These are phyloP conservation scores for Coelastrella sp. DNA, from an alignment of 139 green algal species.

Conservation along the genomic window DNA sequence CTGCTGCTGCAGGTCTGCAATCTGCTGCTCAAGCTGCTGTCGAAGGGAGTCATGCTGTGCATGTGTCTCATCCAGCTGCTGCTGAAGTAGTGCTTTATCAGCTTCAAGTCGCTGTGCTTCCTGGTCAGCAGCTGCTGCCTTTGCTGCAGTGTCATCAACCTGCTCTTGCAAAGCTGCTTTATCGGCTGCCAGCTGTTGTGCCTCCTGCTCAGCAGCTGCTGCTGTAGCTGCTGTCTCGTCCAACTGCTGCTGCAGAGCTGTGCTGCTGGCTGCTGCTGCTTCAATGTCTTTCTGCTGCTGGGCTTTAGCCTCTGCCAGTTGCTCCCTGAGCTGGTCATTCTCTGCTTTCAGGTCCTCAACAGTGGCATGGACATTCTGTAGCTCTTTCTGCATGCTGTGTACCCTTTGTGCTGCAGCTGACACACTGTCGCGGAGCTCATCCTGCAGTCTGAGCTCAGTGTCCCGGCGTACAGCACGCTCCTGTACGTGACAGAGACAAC, in stretches of 20 bases:
- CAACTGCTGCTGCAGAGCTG: conserved; percentile 17
- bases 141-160: not conserved
- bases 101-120: too few species aligned
- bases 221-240: not conserved
- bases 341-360: conserved; percentile 23
- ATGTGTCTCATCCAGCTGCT: not conserved
- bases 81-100: not conserved
- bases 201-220: not conserved
- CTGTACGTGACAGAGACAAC: too few species aligned
- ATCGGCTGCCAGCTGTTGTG: not conserved
- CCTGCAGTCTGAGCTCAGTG: conserved; percentile 37
- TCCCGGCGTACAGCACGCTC: not conserved
- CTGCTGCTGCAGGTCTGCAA: too few species aligned
- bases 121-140: not conserved
- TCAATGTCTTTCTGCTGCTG: not conserved
- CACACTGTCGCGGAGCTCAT: conserved; percentile 29
- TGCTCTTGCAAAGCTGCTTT: not conserved
- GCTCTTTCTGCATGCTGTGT: conserved; percentile 14
- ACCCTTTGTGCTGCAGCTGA: conserved; percentile 45
- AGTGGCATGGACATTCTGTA: conserved; percentile 29
- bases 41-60: not conserved
- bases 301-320: conserved; percentile 10
- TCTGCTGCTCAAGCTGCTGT: conserved; percentile 11
- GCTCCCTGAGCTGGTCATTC: conserved; percentile 47
- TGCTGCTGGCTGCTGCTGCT: not conserved